Conservation (phyloP, 129 eudicot species). For the Glebionis coronaria region DNA sequence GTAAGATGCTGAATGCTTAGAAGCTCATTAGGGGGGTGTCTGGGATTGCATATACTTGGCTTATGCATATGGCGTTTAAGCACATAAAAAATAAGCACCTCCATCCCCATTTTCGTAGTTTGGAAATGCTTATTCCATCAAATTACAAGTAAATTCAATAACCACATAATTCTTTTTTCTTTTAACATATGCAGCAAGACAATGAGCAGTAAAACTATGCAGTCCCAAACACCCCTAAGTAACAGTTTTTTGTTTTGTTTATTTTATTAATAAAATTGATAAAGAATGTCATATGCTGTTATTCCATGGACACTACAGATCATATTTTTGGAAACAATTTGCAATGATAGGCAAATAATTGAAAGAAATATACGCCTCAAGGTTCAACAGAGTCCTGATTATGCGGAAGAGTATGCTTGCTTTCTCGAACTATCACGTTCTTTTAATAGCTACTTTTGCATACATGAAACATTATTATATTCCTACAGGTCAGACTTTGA, state of each 20-base stretch:
- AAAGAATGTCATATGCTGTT: not conserved
- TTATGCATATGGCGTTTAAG: too few relatives aligned
- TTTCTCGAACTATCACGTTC: not conserved
- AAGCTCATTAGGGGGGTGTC: not conserved
- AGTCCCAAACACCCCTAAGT: too few relatives aligned
- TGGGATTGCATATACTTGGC: not conserved
- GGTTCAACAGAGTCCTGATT: conserved; percentile 99
- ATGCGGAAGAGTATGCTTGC: conserved; percentile 78
- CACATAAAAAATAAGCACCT: too few relatives aligned
- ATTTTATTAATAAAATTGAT: too few relatives aligned
- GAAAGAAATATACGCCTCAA: conserved; percentile 98
- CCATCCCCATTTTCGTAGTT: too few relatives aligned
- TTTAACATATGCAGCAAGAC: too few relatives aligned
- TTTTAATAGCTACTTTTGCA: not conserved
- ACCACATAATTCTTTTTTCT: too few relatives aligned
- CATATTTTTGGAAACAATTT: conserved; percentile 87
- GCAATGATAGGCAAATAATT: conserved; percentile 82
- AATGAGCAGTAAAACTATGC: too few relatives aligned
- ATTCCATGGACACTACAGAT: conserved; percentile 45
- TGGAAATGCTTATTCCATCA: too few relatives aligned
- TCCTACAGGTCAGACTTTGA: conserved; percentile 87
- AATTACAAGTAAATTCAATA: too few relatives aligned
- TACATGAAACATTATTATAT: conserved; percentile 8
- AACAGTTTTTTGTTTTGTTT: too few relatives aligned
- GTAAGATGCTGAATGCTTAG: conserved; percentile 28